These are phyloP conservation scores for Neofusicoccum umdonicola DNA, from an alignment of 2,329 filamentous ascomycete species.

Conservation along the genomic window DNA sequence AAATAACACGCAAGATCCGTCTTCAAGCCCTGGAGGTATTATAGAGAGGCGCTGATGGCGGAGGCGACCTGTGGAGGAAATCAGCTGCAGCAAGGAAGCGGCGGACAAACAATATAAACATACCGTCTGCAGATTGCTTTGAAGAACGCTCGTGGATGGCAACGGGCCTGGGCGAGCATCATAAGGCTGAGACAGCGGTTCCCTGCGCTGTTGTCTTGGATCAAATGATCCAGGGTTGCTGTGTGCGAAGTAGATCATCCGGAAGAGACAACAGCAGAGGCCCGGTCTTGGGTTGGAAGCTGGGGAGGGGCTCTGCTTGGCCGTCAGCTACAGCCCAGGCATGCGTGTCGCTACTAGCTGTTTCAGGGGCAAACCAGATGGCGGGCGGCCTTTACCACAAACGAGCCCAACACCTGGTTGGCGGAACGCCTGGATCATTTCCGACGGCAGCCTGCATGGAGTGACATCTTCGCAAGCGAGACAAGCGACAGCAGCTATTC, in stretches of 20 bases:
- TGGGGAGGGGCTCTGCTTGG: background rate
- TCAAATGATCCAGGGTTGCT: background rate
- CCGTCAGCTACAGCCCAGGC: background rate
- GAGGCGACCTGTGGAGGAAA: background rate
- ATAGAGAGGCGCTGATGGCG: background rate
- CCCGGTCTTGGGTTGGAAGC: background rate
- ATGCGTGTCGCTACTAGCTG: background rate
- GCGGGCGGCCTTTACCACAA: background rate
- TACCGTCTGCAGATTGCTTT: background rate
- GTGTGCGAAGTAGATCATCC: background rate
- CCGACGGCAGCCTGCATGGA: background rate
- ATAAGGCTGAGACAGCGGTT: background rate
- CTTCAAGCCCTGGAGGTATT: background rate
- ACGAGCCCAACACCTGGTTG: background rate
- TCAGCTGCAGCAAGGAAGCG: background rate
- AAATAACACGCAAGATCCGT: background rate
- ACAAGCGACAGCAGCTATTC: too few relatives aligned
- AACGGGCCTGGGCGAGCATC: background rate
- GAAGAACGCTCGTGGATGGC: background rate
- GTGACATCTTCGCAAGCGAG: background rate
- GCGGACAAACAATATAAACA: background rate
- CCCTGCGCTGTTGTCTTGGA: background rate
- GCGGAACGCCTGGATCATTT: background rate
- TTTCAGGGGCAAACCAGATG: background rate
- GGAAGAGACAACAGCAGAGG: background rate